Percentiles rank a stretch among this genome's conserved stretches.
phyloP scores from a whole-genome alignment of 2,329 filamentous ascomycete genomes.

The Calonectria ilicicola region DNA sequence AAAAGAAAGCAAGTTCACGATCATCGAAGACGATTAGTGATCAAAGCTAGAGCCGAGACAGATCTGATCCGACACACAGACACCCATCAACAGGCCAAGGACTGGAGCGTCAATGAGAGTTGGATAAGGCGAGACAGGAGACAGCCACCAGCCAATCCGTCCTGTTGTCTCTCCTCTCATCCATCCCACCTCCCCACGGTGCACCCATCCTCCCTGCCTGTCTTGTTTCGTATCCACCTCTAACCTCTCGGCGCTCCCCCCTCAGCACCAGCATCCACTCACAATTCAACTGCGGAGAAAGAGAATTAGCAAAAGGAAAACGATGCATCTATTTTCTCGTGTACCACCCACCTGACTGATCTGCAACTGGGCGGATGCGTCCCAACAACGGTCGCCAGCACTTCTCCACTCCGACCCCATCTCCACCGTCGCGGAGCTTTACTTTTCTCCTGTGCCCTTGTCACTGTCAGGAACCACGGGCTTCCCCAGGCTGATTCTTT shows the following conservation, averaged over 20 bases:
- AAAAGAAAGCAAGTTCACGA: neutral
- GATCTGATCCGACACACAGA: neutral
- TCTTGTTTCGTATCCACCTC: slow-evolving; percentile 24
- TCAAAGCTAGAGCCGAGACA: slow-evolving; percentile 4
- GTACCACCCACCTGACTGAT: slow-evolving; percentile 40
- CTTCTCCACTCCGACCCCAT: slow-evolving; percentile 37
- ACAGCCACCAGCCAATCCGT: neutral
- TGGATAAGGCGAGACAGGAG: slow-evolving; percentile 4
- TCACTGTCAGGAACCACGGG: slow-evolving; percentile 18
- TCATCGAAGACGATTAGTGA: neutral
- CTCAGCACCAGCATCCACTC: slow-evolving; percentile 24
- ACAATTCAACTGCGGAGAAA: neutral
- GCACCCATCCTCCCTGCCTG: neutral
- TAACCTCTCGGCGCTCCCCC: slow-evolving; percentile 16
- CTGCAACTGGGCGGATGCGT: slow-evolving; percentile 38
- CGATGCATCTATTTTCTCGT: slow-evolving; percentile 36
- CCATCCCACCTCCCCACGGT: neutral
- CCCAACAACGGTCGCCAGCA: slow-evolving; percentile 33
- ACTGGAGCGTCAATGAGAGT: neutral
- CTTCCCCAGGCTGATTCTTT: neutral
- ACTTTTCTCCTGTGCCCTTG: slow-evolving; percentile 16
- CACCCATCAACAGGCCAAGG: neutral
- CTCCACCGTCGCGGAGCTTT: slow-evolving; percentile 27
- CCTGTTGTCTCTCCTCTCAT: neutral
- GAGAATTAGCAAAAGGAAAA: slow-evolving; percentile 31